Base-by-base conservation (phyloP, 495 filamentous ascomycete genomes). In the Neurospora sp. region DNA sequence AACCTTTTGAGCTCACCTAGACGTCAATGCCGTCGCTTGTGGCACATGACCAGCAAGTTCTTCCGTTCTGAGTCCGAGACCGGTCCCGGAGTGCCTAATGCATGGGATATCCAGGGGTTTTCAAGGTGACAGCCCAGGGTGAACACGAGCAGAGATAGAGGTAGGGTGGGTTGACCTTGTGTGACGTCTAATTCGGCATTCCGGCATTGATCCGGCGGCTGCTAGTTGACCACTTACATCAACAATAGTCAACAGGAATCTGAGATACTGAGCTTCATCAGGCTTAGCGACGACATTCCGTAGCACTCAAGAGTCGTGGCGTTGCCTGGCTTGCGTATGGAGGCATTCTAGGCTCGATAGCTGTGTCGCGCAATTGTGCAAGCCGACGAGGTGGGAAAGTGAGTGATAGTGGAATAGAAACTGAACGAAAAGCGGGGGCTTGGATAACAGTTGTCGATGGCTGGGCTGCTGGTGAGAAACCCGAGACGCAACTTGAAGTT, bases 31-130 rank as follows among this genome's bases (percentile, higher is more conserved):
- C 70, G 31, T 27, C 22, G 38, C 8, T 39, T 37, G n/a, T 31
- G 41, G n/a, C 70, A 71, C 70, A 71, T 71, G 70, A 71, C 42
- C 70, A 53, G 44, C 44, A 65, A 39, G 35, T 65, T 65, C 27
- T 37, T 65, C 53, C 53, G 53, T 61, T 61, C 27, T 61, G 22
- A 27, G 53, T 31, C 22, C 12, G 53, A 61, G 22, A 61, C 53
- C 3, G 53, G 27, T 16, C 12, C 12, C 53, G 53, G 45, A 53
- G 12, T 65, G 27, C 53, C 53, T 31, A 65, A 65, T 65, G 27
- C 53, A 65, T 8, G 53, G 53, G 53, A 65, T 65, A 35, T 37
- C 27, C 27, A 35, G 53, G 14, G 27, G 53, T 65, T 65, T 65
- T 18, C 6, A 65, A 65, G 53, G 14, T 65, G 53, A 65, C 12